Conservation (phyloP, 2,329 filamentous ascomycete species). For the Ophiostoma piceae region DNA sequence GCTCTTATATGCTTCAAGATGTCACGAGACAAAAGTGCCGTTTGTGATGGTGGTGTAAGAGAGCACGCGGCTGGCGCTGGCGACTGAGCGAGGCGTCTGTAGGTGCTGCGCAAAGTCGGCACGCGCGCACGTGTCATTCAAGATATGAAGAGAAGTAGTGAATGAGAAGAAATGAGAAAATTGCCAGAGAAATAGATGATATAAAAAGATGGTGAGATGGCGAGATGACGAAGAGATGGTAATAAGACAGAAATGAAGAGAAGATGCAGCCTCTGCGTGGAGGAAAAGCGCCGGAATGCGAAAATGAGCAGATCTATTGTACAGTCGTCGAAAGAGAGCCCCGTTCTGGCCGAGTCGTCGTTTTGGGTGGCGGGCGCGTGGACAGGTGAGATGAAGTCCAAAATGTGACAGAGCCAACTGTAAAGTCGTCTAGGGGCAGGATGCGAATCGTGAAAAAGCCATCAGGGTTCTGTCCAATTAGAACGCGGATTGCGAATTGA, state of each 20-base stretch:
- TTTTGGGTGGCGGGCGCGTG: background rate
- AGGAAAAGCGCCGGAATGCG: background rate
- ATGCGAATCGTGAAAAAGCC: conserved; percentile 11
- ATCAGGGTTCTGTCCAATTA: background rate
- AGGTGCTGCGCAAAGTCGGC: conserved; percentile 27
- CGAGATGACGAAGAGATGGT: background rate
- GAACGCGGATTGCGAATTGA: background rate
- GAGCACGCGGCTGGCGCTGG: background rate
- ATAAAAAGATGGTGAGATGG: background rate
- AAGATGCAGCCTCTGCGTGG: background rate
- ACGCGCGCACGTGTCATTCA: conserved; percentile 26
- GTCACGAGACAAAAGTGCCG: background rate
- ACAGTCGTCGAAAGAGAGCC: background rate
- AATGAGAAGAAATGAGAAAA: background rate
- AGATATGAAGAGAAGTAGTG: background rate
- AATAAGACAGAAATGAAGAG: conserved; percentile 4
- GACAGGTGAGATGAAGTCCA: conserved; percentile 3
- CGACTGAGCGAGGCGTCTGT: conserved; percentile 23
- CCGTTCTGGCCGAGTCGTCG: background rate
- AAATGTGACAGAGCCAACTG: background rate
- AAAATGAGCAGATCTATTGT: background rate
- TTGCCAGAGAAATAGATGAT: background rate
- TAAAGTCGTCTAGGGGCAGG: background rate
- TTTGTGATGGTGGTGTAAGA: background rate
- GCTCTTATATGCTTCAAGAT: no score